Evolutionary conservation across 768 basidiomycete species (phyloP).

Genomic region (Amanita subjunquillea): DNA sequence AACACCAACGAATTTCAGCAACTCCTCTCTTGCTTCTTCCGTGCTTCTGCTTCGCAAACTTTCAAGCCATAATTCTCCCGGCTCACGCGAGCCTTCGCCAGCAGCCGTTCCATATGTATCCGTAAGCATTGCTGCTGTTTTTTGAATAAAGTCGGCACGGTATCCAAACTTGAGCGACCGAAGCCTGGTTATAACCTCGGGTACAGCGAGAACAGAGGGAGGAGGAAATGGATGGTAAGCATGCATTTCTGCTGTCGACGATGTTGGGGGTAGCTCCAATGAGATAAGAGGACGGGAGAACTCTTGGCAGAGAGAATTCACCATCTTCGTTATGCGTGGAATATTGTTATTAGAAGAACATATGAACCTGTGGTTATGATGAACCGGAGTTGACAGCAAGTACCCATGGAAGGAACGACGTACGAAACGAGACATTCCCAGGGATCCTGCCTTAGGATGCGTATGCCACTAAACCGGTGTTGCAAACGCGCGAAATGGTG

Average conservation of each 20-base stretch:
- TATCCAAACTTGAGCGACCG: slow-evolving; percentile 92
- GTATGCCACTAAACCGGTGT: slow-evolving; percentile 66
- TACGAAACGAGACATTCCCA: slow-evolving; percentile 95
- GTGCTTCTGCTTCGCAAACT: slow-evolving; percentile 41
- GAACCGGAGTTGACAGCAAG: background rate
- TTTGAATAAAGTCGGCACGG: slow-evolving; percentile 82
- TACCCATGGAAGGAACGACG: slow-evolving; percentile 18
- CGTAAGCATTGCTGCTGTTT: slow-evolving; percentile 70
- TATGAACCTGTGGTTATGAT: slow-evolving; percentile 59
- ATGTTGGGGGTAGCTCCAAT: slow-evolving; percentile 23
- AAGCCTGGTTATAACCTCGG: slow-evolving; percentile 50
- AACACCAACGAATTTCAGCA: slow-evolving; percentile 82
- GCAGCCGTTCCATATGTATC: slow-evolving; percentile 32
- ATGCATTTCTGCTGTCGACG: slow-evolving; percentile 17
- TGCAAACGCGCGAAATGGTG: slow-evolving; percentile 58
- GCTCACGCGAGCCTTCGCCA: slow-evolving; percentile 23
- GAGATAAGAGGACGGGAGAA: slow-evolving; percentile 61
- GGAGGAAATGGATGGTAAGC: slow-evolving; percentile 79
- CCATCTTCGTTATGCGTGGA: slow-evolving; percentile 86
- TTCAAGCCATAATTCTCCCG: slow-evolving; percentile 51
- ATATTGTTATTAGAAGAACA: slow-evolving; percentile 99
- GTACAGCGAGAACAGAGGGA: slow-evolving; percentile 53
- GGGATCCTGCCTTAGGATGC: slow-evolving; percentile 86
- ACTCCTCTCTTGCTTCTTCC: slow-evolving; percentile 54
- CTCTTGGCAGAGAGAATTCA: slow-evolving; percentile 68